These are phyloP conservation scores for Eragrostis nindensis DNA, from an alignment of 176 grass and related monocot genomes.

Conservation along the genomic window DNA sequence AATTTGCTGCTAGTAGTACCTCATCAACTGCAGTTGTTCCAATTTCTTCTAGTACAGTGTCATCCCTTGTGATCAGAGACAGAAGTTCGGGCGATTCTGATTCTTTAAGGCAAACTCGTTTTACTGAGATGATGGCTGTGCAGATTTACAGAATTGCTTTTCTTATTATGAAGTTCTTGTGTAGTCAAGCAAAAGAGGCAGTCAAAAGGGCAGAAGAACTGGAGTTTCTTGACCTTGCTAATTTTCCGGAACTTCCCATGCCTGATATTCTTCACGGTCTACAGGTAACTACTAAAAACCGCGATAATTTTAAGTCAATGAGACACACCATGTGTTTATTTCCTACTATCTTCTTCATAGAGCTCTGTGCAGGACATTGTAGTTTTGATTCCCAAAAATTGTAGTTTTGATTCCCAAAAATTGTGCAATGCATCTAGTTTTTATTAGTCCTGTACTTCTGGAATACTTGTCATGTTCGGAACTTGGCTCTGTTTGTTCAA, in stretches of 20 bases:
- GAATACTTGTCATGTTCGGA: no score
- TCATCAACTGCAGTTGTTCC: constrained; percentile 35
- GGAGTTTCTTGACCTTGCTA: constrained; percentile 80
- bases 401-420: neutral
- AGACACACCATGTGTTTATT: neutral
- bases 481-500: no score
- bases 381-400: neutral
- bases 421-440: neutral
- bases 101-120: constrained; percentile 57
- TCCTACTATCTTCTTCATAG: constrained; percentile 1
- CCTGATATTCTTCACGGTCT: constrained; percentile 94
- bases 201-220: constrained; percentile 77
- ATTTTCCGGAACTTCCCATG: constrained; percentile 91
- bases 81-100: constrained; percentile 44
- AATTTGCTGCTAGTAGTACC: constrained; percentile 40
- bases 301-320: neutral
- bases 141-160: constrained; percentile 88
- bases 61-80: constrained; percentile 39
- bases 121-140: constrained; percentile 68
- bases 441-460: neutral
- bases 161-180: constrained; percentile 88
- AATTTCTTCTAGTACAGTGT: constrained; percentile 36
- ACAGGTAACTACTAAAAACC: constrained; percentile 56
- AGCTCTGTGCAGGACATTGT: neutral
- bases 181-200: constrained; percentile 80